Evolutionary conservation across 176 grass and related monocot species (phyloP).

Genomic region (Oryza brachyantha): DNA sequence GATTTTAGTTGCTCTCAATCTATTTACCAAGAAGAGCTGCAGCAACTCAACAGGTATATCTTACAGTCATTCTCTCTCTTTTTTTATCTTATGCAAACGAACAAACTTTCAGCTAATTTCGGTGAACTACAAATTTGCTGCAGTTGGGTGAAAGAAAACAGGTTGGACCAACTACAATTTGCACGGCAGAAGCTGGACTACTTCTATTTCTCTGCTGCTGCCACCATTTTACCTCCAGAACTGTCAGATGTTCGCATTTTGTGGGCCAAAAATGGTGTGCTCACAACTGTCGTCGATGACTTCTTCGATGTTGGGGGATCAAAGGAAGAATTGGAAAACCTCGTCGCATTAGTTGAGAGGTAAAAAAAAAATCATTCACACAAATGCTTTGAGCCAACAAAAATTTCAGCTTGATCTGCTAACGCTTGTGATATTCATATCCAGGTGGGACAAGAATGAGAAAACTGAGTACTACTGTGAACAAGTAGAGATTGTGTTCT

Average conservation of each 20-base stretch:
- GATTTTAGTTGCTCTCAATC: conserved; percentile 51
- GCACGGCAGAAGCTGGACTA: conserved; percentile 56
- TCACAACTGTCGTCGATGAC: conserved; percentile 52
- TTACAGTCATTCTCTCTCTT: neutral
- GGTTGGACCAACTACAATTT: conserved; percentile 55
- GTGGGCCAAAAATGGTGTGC: conserved; percentile 49
- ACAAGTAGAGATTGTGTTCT: conserved; percentile 57
- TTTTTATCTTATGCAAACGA: neutral
- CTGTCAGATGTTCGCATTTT: conserved; percentile 51
- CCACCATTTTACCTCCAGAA: conserved; percentile 49
- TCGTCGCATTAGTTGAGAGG: conserved; percentile 52
- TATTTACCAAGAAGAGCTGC: conserved; percentile 46
- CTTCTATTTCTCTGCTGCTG: conserved; percentile 55
- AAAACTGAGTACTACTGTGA: conserved; percentile 45
- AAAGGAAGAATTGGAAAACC: conserved; percentile 48
- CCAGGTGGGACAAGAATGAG: conserved; percentile 56
- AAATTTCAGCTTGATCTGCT: neutral
- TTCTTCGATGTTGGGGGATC: conserved; percentile 62
- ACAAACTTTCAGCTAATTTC: neutral
- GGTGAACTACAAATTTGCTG: neutral
- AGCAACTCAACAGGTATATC: conserved; percentile 40
- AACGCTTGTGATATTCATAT: neutral
- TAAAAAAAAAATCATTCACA: neutral
- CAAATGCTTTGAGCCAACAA: neutral
- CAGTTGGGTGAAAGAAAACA: conserved; percentile 67